A percentile compares a stretch with the other conserved stretches of the same genome.
Conservation (phyloP, 768 basidiomycete species). For the Pleurotus ostreatus region DNA sequence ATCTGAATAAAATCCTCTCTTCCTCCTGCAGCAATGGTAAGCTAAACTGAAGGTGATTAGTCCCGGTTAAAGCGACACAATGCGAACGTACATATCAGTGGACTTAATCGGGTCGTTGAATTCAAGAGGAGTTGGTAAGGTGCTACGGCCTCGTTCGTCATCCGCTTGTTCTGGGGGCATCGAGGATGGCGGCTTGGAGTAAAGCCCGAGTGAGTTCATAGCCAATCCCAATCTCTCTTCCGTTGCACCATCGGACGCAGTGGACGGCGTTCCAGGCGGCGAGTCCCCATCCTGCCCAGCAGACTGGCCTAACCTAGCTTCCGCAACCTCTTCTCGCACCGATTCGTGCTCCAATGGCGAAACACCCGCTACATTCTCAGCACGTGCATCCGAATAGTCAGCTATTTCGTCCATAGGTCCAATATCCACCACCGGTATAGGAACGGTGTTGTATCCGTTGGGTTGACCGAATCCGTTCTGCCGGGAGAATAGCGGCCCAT, state of each 20-base stretch:
- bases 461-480: constrained; percentile 15
- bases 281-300: constrained; percentile 3
- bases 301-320: background rate
- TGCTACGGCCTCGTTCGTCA: constrained; percentile 47
- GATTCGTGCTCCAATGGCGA: background rate
- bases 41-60: background rate
- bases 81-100: constrained; percentile 40
- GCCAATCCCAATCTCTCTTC: constrained; percentile 12
- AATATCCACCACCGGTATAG: constrained; percentile 19
- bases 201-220: constrained; percentile 3
- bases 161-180: background rate
- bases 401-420: constrained; percentile 39
- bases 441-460: constrained; percentile 16
- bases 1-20: constrained; percentile 47
- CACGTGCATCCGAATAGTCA: constrained; percentile 7
- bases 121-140: constrained; percentile 51
- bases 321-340: background rate
- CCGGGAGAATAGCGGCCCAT: constrained; percentile 14
- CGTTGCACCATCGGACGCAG: constrained; percentile 1
- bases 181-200: background rate
- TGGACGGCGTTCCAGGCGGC: constrained; percentile 3
- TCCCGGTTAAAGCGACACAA: background rate
- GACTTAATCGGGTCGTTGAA: constrained; percentile 35
- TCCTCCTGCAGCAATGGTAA: constrained; percentile 28
- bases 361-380: background rate